A percentile compares a stretch with the other conserved stretches of the same genome.
Conservation (phyloP, 2,329 filamentous ascomycete species). For the Ramichloridium luteum region DNA sequence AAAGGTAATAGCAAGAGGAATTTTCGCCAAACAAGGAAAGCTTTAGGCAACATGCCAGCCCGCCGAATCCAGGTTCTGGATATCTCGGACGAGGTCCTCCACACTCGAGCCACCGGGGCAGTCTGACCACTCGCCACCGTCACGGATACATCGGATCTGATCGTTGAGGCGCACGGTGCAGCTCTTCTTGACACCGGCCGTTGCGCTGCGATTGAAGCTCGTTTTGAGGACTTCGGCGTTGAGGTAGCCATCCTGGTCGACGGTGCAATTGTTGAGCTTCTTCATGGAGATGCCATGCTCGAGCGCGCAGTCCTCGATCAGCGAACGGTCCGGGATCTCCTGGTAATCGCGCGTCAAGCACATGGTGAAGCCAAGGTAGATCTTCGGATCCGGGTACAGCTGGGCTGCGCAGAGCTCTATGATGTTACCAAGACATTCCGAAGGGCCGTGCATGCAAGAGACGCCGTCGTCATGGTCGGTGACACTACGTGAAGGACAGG, state of each 20-base stretch:
- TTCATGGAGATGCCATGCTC: slow-evolving; percentile 82
- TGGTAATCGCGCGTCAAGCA: slow-evolving; percentile 68
- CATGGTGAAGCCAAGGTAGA: slow-evolving; percentile 84
- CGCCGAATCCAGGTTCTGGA: too few species aligned
- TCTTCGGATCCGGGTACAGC: slow-evolving; percentile 74
- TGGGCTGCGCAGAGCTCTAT: slow-evolving; percentile 80
- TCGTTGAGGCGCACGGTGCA: slow-evolving; percentile 54
- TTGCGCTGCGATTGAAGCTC: slow-evolving; percentile 52
- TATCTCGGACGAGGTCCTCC: slow-evolving; percentile 61
- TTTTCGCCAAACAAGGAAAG: too few species aligned
- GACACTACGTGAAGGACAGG: slow-evolving; percentile 34
- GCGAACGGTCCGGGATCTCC: slow-evolving; percentile 62
- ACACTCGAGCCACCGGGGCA: slow-evolving; percentile 58
- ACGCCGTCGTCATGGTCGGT: slow-evolving; percentile 67
- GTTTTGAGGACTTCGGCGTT: slow-evolving; percentile 46
- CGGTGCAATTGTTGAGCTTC: slow-evolving; percentile 69
- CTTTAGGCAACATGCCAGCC: too few species aligned
- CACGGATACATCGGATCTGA: slow-evolving; percentile 71
- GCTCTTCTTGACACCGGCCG: slow-evolving; percentile 34
- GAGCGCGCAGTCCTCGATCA: slow-evolving; percentile 77
- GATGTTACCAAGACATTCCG: slow-evolving; percentile 88
- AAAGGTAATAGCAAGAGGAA: too few species aligned
- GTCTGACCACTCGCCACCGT: slow-evolving; percentile 65
- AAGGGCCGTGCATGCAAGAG: slow-evolving; percentile 75
- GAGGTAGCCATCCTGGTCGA: slow-evolving; percentile 59